Evolutionary conservation across 2,329 filamentous ascomycete species (phyloP).

Genomic region (Gremmenia infestans): DNA sequence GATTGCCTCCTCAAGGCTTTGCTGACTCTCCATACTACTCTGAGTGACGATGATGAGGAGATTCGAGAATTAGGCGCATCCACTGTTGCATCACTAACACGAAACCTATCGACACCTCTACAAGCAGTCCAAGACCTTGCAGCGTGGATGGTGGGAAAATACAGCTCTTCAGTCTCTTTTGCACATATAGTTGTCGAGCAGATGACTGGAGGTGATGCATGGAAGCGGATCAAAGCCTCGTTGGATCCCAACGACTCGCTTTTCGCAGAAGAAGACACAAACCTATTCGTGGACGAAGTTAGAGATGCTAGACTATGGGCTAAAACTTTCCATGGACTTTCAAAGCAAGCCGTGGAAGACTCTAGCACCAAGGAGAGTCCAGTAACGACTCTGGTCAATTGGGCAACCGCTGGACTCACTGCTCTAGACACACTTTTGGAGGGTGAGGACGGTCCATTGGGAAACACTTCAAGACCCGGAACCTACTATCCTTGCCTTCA

Average conservation of each 20-base stretch:
- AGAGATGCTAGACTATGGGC: constrained; percentile 68
- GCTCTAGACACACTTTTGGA: constrained; percentile 13
- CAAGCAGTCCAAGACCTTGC: not conserved
- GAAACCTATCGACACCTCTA: not conserved
- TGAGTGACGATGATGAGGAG: constrained; percentile 91
- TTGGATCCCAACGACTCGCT: constrained; percentile 59
- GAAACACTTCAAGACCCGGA: constrained; percentile 65
- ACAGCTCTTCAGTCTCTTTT: not conserved
- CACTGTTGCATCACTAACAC: constrained; percentile 30
- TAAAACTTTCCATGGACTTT: constrained; percentile 32
- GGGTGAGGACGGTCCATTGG: constrained; percentile 59
- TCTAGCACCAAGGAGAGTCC: constrained; percentile 8
- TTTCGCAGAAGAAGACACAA: constrained; percentile 88
- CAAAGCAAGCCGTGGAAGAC: not conserved
- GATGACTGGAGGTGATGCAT: constrained; percentile 27
- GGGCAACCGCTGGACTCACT: constrained; percentile 37
- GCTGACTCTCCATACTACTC: constrained; percentile 65
- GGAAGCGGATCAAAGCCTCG: constrained; percentile 39
- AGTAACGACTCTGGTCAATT: not conserved
- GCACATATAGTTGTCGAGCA: constrained; percentile 11
- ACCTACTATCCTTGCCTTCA: constrained; percentile 57
- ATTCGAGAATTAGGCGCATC: constrained; percentile 62
- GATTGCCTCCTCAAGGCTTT: constrained; percentile 49
- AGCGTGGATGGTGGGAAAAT: not conserved
- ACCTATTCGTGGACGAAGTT: constrained; percentile 84